Base-by-base conservation (phyloP, 2,329 filamentous ascomycete species). In the Alternaria postmessia region DNA sequence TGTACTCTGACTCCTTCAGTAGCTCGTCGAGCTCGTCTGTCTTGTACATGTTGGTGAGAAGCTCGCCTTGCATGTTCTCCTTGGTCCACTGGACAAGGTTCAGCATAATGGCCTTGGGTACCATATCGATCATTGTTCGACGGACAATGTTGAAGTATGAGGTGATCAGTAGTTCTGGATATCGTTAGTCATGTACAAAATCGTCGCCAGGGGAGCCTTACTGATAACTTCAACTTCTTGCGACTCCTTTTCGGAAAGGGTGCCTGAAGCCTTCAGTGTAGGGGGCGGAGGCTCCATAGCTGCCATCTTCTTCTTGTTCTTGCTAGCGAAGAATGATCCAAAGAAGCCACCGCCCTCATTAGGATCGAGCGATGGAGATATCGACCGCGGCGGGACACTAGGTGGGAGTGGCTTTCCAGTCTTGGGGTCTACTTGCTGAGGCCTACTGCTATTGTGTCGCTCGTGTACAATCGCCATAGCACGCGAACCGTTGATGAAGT, bases 251-350 rank as follows among this genome's bases (percentile, higher is more conserved):
- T 99, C 95, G 5, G 92, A 96, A 39, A 99, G 84, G 26, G 90
- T 96, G 42, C 95, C 94, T 3, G 93, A 96, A 34, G 95, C 95
- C 84, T 97, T 99, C 59, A 99, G 88, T 42, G 89, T 94, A 30
- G 95, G 88, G 64, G 95, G 95, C 39, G 95, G 95, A 14, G 95
- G 86, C 79, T 99, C 95, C 95, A 99, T 99, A 48, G 94, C 94
- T n/a, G 95, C 95, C 82, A 96, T 96, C 90, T 97, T 98, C 88
- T 99, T 99, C 89, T 98, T 99, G 84, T 98, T 99, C 88, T 98
- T 99, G 76, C 92, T 94, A 11, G 95, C 93, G 77, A 97, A 99
- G 87, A 99, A 99, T 75, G 92, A 96, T 70, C 95, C 95, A 73
- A 99, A 99, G 86, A 99, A 99, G 38, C 94, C 93, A 61, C 86